These are phyloP conservation scores for Nitzschia sp. DNA, from an alignment of 108 stramenopile genomes.

Conservation along the genomic window DNA sequence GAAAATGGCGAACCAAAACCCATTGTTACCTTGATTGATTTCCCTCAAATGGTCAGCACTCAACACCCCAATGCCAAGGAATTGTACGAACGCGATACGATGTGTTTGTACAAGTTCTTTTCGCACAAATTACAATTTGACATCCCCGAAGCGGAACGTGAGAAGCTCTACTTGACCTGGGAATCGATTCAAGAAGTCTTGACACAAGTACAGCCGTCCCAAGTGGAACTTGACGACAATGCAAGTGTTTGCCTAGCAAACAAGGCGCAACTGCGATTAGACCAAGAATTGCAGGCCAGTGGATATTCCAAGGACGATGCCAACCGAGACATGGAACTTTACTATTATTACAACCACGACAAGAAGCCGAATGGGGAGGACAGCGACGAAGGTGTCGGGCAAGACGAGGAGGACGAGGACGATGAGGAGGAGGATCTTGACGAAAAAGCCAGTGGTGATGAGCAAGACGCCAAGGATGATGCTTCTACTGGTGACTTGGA, in stretches of 20 bases:
- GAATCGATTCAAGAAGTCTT: conserved; percentile 46
- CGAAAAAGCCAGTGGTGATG: conserved; percentile 37
- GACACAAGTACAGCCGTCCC: conserved; percentile 13
- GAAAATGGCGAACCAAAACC: conserved; percentile 85
- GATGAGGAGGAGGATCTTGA: conserved; percentile 54
- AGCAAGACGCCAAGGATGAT: conserved; percentile 36
- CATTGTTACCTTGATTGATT: conserved; percentile 97
- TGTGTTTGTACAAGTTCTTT: conserved; percentile 87
- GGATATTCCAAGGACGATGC: conserved; percentile 79
- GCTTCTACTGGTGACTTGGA: conserved; percentile 14
- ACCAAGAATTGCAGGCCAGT: conserved; percentile 76
- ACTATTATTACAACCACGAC: conserved; percentile 58
- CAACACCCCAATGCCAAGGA: conserved; percentile 96
- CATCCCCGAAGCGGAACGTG: conserved; percentile 58
- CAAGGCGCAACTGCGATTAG: conserved; percentile 67
- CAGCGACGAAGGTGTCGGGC: conserved; percentile 21
- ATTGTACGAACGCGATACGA: conserved; percentile 92
- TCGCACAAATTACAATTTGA: conserved; percentile 80
- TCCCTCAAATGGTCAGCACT: conserved; percentile 99
- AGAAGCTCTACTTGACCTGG: conserved; percentile 60
- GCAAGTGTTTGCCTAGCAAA: conserved; percentile 31
- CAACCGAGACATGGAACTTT: conserved; percentile 70
- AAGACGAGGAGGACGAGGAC: conserved; percentile 46
- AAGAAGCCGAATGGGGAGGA: conserved; percentile 25
- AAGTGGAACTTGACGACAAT: conserved; percentile 14